Evolutionary conservation across 495 filamentous ascomycete genomes (phyloP), one percentile per base, ranked within the genome.

Genomic region (Melanomma pulvis-pyrius): DNA sequence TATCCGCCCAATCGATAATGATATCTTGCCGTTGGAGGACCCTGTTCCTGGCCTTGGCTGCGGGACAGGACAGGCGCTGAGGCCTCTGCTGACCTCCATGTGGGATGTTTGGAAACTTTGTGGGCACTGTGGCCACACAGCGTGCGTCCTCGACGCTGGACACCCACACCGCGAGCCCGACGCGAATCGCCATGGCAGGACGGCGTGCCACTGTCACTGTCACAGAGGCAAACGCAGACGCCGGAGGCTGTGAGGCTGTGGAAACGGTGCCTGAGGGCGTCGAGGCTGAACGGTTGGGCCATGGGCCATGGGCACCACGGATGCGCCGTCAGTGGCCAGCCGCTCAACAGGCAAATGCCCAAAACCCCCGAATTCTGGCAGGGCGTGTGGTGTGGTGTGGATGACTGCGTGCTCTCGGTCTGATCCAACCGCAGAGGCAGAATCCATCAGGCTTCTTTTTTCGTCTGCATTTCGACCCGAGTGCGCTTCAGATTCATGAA

Each of bases 1-100:
- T 65, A 69, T 65, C 67, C 67, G 60, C 60, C 67, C 67, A 69
- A 69, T 69, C 67, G 67, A 69, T 69, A 69, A 36, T 58, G 67
- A 65, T 69, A 69, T 44, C 59, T 63, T 46, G 34, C 65, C 65
- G 65, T 68, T 68, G 65, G 65, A 57, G 54, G 24, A 53, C 55
- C 53, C 67, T 69, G 67, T 44, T 41, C 34, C 32, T 44, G 19
- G 19, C 17, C 56, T 47, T 59, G 39, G 39, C 56, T 48, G 39
- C 56, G 39, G 30, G 39, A 9, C 41, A 6, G 30, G 30, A 34
- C 30, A 22, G 52, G 52, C 52, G 52, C 48, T 26, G 48, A 24
- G 48, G 28, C 51, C 55, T 12, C 28, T 58, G 61, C 60, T 54
- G 60, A 54, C 61, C 52, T 65, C 59, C 59, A 63, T 58, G 65